phyloP scores from a whole-genome alignment of 805 yeast genomes.

The Pichia manshurica region DNA sequence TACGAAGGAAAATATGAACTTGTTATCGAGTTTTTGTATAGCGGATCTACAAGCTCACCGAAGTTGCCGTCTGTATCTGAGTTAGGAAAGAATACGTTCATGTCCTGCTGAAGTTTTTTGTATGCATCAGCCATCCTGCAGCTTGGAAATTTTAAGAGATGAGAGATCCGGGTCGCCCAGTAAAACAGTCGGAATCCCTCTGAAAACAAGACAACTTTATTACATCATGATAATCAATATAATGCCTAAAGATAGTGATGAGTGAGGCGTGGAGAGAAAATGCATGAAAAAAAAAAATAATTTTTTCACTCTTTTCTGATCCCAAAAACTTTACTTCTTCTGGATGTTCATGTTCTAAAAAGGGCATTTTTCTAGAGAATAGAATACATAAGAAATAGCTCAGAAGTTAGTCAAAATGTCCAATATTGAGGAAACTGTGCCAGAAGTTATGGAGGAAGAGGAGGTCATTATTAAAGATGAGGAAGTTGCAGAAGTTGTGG shows the following conservation, averaged over 20 bases:
- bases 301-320: too few species aligned
- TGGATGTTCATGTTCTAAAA: too few species aligned
- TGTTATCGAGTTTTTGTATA: conserved; percentile 12
- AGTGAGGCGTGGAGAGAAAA: too few species aligned
- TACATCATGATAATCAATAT: too few species aligned
- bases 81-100: conserved; percentile 3
- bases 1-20: conserved; percentile 11
- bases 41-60: neutral
- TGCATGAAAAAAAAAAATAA: too few species aligned
- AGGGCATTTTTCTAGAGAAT: too few species aligned
- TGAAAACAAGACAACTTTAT: too few species aligned
- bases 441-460: conserved; percentile 15
- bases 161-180: too few species aligned
- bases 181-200: too few species aligned
- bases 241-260: too few species aligned
- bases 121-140: conserved; percentile 5
- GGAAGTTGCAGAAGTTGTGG: conserved; percentile 32
- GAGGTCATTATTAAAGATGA: conserved; percentile 27
- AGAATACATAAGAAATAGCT: neutral
- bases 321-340: too few species aligned
- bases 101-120: conserved; percentile 2
- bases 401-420: conserved; percentile 4
- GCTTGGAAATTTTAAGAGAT: too few species aligned
- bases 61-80: conserved; percentile 1
- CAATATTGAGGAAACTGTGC: conserved; percentile 2